phyloP scores from a whole-genome alignment of 495 filamentous ascomycete genomes.

The Haplographium delicatum region DNA sequence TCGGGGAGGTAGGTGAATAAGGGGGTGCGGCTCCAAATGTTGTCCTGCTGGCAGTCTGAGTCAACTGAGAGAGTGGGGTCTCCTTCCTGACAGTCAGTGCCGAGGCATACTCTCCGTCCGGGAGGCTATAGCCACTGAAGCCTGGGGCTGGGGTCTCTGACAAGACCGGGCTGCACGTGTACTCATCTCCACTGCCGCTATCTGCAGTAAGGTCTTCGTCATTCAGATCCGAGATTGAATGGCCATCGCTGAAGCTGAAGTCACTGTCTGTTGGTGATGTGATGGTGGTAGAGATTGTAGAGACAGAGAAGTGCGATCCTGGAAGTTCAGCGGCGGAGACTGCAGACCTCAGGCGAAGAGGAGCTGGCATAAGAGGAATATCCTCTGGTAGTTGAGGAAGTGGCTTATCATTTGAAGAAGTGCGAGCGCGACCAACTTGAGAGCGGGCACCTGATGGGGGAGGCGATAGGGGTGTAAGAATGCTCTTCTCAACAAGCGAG shows the following conservation, averaged over 20 bases:
- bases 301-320: constrained; percentile 32
- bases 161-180: constrained; percentile 17
- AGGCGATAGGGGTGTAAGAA: constrained; percentile 40
- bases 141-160: constrained; percentile 1
- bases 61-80: constrained; percentile 3
- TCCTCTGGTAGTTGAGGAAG: constrained; percentile 23
- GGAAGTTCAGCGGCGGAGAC: constrained; percentile 21
- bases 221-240: constrained; percentile 3
- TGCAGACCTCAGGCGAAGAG: constrained; percentile 8
- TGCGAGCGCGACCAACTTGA: background rate
- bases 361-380: constrained; percentile 1
- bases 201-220: constrained; percentile 17
- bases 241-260: constrained; percentile 11
- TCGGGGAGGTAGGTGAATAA: constrained; percentile 2
- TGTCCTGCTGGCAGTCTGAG: constrained; percentile 7
- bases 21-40: constrained; percentile 16
- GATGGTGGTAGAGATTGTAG: constrained; percentile 31
- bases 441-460: constrained; percentile 29
- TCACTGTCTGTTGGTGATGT: constrained; percentile 24
- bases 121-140: constrained; percentile 19
- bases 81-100: constrained; percentile 14
- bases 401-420: constrained; percentile 13
- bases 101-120: constrained; percentile 13
- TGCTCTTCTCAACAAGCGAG: constrained; percentile 29
- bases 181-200: constrained; percentile 19